These are phyloP conservation scores for Ophiobolus disseminans DNA, from an alignment of 2,329 filamentous ascomycete species.

Conservation along the genomic window DNA sequence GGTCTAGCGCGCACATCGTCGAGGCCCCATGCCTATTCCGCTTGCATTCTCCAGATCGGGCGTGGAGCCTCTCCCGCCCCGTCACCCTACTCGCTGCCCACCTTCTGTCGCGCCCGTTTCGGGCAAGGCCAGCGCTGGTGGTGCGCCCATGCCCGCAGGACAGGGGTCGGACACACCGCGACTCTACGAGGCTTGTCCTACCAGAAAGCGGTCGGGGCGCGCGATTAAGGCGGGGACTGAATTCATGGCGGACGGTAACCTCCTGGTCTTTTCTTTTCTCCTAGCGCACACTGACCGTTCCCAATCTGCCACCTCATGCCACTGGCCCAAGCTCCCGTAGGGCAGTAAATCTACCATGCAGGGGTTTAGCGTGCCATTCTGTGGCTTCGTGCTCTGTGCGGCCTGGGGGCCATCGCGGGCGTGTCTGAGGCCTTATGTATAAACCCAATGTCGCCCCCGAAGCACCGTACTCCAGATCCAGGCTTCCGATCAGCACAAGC, in stretches of 20 bases:
- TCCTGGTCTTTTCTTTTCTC: conserved; percentile 44
- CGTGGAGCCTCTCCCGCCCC: conserved; percentile 24
- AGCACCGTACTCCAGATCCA: conserved; percentile 34
- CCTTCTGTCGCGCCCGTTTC: conserved; percentile 26
- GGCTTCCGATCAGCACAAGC: conserved; percentile 43
- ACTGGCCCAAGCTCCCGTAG: conserved; percentile 41
- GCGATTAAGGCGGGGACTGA: conserved; percentile 47
- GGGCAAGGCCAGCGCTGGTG: conserved; percentile 26
- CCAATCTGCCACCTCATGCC: conserved; percentile 43
- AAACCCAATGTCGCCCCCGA: conserved; percentile 48
- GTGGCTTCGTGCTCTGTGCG: conserved; percentile 42
- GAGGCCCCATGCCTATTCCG: conserved; percentile 34
- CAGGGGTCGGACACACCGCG: conserved; percentile 46
- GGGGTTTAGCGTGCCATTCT: conserved; percentile 35
- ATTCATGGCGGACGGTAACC: conserved; percentile 36
- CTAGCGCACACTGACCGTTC: conserved; percentile 47
- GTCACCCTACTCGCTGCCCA: conserved; percentile 30
- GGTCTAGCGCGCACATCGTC: conserved; percentile 32
- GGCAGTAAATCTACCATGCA: conserved; percentile 33
- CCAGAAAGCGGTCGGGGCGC: conserved; percentile 45
- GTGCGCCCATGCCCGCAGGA: conserved; percentile 27
- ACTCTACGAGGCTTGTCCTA: conserved; percentile 38
- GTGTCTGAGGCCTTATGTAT: conserved; percentile 42
- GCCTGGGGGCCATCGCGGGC: conserved; percentile 38
- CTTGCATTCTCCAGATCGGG: conserved; percentile 38